These are phyloP conservation scores for Metschnikowia proteae DNA, from an alignment of 805 yeast genomes.

Conservation along the genomic window DNA sequence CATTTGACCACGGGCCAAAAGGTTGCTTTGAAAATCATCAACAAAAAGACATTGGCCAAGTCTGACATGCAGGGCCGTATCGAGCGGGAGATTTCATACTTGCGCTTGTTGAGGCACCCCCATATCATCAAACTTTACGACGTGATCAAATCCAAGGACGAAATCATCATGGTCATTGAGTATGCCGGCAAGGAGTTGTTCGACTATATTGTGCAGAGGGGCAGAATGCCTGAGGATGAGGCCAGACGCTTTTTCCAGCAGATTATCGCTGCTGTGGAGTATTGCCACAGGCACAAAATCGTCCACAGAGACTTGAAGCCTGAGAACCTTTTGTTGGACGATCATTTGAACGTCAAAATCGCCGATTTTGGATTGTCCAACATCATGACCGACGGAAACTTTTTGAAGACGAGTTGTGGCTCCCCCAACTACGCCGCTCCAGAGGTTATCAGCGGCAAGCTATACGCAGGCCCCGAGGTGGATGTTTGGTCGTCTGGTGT, in stretches of 20 bases:
- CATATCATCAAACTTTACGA: slow-evolving; percentile 94
- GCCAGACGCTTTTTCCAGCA: slow-evolving; percentile 94
- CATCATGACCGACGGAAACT: slow-evolving; percentile 97
- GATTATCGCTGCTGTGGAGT: slow-evolving; percentile 92
- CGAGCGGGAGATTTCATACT: slow-evolving; percentile 89
- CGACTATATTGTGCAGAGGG: slow-evolving; percentile 92
- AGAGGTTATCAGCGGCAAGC: slow-evolving; percentile 89
- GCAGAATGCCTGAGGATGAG: slow-evolving; percentile 87
- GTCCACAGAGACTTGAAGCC: slow-evolving; percentile 97
- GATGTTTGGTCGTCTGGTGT: slow-evolving; percentile 99
- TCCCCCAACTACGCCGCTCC: slow-evolving; percentile 98
- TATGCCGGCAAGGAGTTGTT: slow-evolving; percentile 95
- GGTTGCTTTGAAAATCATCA: slow-evolving; percentile 90
- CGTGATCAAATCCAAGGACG: slow-evolving; percentile 92
- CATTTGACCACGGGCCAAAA: slow-evolving; percentile 88
- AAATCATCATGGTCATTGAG: slow-evolving; percentile 95
- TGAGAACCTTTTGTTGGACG: slow-evolving; percentile 86
- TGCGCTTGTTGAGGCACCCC: slow-evolving; percentile 86
- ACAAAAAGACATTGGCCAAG: slow-evolving; percentile 86
- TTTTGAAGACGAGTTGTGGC: slow-evolving; percentile 91
- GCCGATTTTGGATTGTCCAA: slow-evolving; percentile 95
- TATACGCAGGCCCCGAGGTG: slow-evolving; percentile 97
- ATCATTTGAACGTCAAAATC: slow-evolving; percentile 85
- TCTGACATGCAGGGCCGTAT: slow-evolving; percentile 96
- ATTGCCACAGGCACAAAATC: slow-evolving; percentile 93